These are phyloP conservation scores for Paramecium tetraurelia DNA, from an alignment of 73 alveolate genomes.

Conservation along the genomic window DNA sequence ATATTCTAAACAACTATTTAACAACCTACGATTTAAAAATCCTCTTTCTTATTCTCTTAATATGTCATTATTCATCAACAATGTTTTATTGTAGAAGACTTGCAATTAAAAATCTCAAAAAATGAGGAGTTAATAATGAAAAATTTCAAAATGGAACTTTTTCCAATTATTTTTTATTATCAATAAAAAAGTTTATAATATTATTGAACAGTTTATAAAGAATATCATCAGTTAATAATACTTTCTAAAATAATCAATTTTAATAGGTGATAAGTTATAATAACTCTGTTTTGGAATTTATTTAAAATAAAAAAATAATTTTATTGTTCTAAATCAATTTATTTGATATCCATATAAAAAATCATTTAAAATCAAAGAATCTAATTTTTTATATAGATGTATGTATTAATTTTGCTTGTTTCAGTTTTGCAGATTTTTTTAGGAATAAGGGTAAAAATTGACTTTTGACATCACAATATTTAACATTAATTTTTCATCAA, in stretches of 20 bases:
- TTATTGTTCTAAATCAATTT: constrained; percentile 46
- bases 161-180: not conserved
- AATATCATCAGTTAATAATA: constrained; percentile 15
- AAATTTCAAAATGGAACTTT: not conserved
- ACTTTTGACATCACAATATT: constrained; percentile 48
- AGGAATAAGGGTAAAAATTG: constrained; percentile 14
- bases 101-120: not conserved
- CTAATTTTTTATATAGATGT: constrained; percentile 37
- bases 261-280: constrained; percentile 50
- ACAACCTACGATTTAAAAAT: not conserved
- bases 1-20: not conserved
- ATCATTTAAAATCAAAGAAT: constrained; percentile 41
- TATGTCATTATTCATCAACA: not conserved
- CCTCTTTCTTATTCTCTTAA: not conserved
- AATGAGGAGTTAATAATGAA: not conserved
- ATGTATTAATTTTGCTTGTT: not conserved
- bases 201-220: not conserved
- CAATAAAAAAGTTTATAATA: not conserved
- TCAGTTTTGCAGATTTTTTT: not conserved
- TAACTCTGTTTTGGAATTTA: constrained; percentile 48
- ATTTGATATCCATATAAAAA: constrained; percentile 4
- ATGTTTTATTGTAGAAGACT: not conserved
- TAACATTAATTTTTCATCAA: constrained; percentile 23
- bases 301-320: constrained; percentile 48
- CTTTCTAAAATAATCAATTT: constrained; percentile 54